Evolutionary conservation across 176 grass and related monocot species (phyloP), one percentile per base, ranked within the genome.

Genomic region (Lolium multiflorum): DNA sequence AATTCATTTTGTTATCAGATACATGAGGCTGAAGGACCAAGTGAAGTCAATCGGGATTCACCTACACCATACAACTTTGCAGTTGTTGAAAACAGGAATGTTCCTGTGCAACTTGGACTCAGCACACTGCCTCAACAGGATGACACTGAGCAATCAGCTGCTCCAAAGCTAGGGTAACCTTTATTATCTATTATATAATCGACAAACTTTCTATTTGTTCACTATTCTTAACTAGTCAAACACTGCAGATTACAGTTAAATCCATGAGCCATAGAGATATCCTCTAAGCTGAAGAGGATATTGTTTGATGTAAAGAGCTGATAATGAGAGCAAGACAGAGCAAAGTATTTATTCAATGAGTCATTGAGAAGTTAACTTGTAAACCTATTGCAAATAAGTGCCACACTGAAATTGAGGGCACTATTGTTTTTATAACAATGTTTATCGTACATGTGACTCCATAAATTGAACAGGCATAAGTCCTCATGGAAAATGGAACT

Each of bases 91-190:
- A 83, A 92, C 55, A 89, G 81, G 35, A 80, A 90, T 61, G 86
- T 92, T 76, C 90, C 87, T 47, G 83, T 92, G 48, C 88, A 91
- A 80, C 95, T 97, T 76, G 90, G 83, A 86, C 84, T 94, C 70
- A 81, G 74, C 60, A 91, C 90, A 68, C 82, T 77, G 80, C 68
- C 88, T 56, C 89, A 72, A 57, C 89, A 86, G 71, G 35, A 69
- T 20, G 55, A 71, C 35, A 71, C 60, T 7, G 62, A 81, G 5
- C 35, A 79, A 0, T 86, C 86, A 35, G 13, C 21, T 76, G 62
- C 77, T 87, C 95, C 92, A 69, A 94, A 71, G 51, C 88, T 97
- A 84, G 92, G 88, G 95, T 90, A 72, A 77, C 11, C 3, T 46
- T 61, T 69, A 31, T 35, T 31, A 65, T 65, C 25, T 35, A 65